These are phyloP conservation scores for Colletotrichum gloeosporioides DNA, from an alignment of 2,329 filamentous ascomycete species.

Conservation along the genomic window DNA sequence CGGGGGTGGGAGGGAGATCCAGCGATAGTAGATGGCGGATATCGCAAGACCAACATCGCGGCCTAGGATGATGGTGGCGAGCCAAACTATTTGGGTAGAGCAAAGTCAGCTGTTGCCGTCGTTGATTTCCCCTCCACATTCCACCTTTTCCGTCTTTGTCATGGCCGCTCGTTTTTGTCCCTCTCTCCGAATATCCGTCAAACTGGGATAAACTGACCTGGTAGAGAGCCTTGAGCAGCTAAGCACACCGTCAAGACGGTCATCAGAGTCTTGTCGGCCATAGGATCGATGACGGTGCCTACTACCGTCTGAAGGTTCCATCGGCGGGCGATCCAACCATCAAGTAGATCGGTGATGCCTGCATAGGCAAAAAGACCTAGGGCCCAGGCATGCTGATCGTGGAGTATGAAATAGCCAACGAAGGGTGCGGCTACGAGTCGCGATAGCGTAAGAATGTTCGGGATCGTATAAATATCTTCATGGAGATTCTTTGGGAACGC, in stretches of 20 bases:
- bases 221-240: constrained; percentile 81
- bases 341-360: constrained; percentile 87
- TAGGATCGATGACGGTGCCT: constrained; percentile 91
- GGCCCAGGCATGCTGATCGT: constrained; percentile 80
- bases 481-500: constrained; percentile 41
- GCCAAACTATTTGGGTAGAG: constrained; percentile 67
- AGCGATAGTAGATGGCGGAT: constrained; percentile 92
- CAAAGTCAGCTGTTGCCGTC: neutral
- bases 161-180: neutral
- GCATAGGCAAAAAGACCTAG: constrained; percentile 91
- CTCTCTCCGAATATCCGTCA: too few relatives aligned
- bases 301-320: constrained; percentile 94
- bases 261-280: constrained; percentile 98
- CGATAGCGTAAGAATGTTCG: constrained; percentile 89
- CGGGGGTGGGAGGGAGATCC: constrained; percentile 89
- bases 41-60: constrained; percentile 84
- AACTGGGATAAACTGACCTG: constrained; percentile 59
- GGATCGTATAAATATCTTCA: constrained; percentile 97
- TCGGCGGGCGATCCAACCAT: constrained; percentile 89
- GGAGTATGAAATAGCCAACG: constrained; percentile 86
- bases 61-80: constrained; percentile 89
- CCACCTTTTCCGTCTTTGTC: neutral
- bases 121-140: neutral
- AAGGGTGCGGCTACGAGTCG: constrained; percentile 83
- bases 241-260: constrained; percentile 87